These are phyloP conservation scores for Lotus japonicus DNA, from an alignment of 306 rosid genomes.

Conservation along the genomic window DNA sequence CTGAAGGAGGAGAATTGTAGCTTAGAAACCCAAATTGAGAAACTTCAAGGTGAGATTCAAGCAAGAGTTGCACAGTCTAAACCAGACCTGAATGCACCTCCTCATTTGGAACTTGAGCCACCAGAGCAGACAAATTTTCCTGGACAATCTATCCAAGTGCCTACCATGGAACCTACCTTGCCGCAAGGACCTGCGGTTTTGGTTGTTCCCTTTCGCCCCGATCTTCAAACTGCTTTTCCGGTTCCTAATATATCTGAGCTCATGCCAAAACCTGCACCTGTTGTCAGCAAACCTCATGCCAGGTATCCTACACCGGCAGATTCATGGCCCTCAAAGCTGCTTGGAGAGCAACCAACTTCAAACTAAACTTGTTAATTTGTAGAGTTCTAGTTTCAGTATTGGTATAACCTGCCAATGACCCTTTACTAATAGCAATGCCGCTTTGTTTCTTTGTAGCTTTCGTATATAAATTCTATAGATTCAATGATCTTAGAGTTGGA, in stretches of 20 bases:
- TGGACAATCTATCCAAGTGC: constrained; percentile 37
- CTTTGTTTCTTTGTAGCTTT: background rate
- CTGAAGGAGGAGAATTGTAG: constrained; percentile 66
- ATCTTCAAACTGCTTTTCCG: constrained; percentile 42
- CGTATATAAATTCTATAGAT: constrained; percentile 15
- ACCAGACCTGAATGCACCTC: constrained; percentile 69
- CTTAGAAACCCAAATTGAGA: constrained; percentile 60
- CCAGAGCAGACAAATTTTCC: constrained; percentile 37
- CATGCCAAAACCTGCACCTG: constrained; percentile 31
- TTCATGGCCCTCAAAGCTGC: constrained; percentile 79
- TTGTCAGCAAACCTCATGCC: constrained; percentile 81
- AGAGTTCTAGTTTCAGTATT: constrained; percentile 19
- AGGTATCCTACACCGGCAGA: constrained; percentile 88
- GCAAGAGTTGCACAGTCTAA: constrained; percentile 47
- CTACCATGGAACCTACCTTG: constrained; percentile 36
- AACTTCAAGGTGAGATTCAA: constrained; percentile 58
- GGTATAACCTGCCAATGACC: constrained; percentile 13
- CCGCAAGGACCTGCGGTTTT: constrained; percentile 57
- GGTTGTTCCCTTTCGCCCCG: constrained; percentile 50
- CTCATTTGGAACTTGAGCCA: constrained; percentile 25
- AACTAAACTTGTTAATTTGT: constrained; percentile 30
- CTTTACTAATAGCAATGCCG: constrained; percentile 1
- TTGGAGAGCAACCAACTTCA: constrained; percentile 46
- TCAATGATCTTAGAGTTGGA: constrained; percentile 3
- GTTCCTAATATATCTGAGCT: constrained; percentile 24